Evolutionary conservation across 768 basidiomycete genomes (phyloP).

Genomic region (Pisolithus tinctorius): DNA sequence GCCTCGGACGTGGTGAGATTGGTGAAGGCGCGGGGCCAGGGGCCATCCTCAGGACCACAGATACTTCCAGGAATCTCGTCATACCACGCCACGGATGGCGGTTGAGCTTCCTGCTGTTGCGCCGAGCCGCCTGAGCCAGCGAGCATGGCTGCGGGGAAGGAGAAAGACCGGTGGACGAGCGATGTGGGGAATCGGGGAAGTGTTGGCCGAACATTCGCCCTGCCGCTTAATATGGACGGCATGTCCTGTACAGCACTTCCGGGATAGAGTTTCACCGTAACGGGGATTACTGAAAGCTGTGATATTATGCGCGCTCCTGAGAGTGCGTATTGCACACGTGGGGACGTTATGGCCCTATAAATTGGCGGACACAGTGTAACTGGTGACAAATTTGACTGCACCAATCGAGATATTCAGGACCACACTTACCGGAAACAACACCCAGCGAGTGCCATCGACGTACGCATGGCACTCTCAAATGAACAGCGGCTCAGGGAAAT

Average conservation of each 20-base stretch:
- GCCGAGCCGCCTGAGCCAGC: constrained; percentile 13
- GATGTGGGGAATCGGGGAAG: neutral
- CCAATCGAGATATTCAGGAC: constrained; percentile 1
- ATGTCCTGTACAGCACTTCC: constrained; percentile 17
- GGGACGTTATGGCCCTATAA: constrained; percentile 7
- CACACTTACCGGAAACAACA: neutral
- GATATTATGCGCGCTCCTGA: constrained; percentile 6
- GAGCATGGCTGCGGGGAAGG: constrained; percentile 7
- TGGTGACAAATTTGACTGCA: constrained; percentile 3
- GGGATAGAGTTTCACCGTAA: constrained; percentile 13
- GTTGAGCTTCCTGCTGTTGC: constrained; percentile 8
- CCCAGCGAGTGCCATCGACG: neutral
- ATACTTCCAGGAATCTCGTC: constrained; percentile 59
- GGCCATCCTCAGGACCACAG: constrained; percentile 57
- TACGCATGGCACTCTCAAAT: too few species aligned
- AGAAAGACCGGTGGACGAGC: neutral
- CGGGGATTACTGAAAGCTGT: constrained; percentile 2
- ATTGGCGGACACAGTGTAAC: constrained; percentile 4
- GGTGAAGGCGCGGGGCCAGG: constrained; percentile 57
- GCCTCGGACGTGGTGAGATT: constrained; percentile 44
- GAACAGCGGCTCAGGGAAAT: neutral
- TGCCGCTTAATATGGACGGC: constrained; percentile 24
- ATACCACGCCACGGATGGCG: constrained; percentile 39
- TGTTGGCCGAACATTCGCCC: neutral
- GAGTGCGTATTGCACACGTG: constrained; percentile 20